These are phyloP conservation scores for Russula emetica DNA, from an alignment of 768 basidiomycete genomes.

Conservation along the genomic window DNA sequence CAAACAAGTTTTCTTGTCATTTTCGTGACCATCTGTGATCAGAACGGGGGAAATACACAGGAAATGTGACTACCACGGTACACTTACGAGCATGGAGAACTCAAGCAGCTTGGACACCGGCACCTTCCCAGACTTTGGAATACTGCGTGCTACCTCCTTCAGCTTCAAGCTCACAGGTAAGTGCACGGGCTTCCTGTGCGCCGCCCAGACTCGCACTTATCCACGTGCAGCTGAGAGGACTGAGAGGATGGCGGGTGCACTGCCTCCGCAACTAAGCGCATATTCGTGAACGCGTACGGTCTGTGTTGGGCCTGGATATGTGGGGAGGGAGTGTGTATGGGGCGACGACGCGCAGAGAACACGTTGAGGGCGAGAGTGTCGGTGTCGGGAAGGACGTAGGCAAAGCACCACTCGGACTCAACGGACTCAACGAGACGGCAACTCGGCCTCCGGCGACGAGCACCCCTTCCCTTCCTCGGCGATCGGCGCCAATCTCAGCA, in stretches of 20 bases:
- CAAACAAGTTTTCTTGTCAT: too few relatives aligned
- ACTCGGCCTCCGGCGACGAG: too few relatives aligned
- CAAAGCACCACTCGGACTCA: slow-evolving; percentile 27
- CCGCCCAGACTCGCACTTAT: slow-evolving; percentile 66
- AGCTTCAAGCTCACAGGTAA: slow-evolving; percentile 59
- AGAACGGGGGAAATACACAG: too few relatives aligned
- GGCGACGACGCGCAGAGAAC: slow-evolving; percentile 73
- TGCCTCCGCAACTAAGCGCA: slow-evolving; percentile 61
- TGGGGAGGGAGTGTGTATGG: slow-evolving; percentile 59
- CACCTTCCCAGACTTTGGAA: slow-evolving; percentile 67
- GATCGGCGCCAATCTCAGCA: too few relatives aligned
- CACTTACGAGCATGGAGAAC: slow-evolving; percentile 64
- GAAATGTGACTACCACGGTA: too few relatives aligned
- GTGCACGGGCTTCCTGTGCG: slow-evolving; percentile 60
- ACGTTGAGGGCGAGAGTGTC: slow-evolving; percentile 18
- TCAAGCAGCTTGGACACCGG: slow-evolving; percentile 78
- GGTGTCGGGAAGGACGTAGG: slow-evolving; percentile 29
- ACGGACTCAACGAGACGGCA: too few relatives aligned
- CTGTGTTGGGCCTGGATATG: slow-evolving; percentile 53
- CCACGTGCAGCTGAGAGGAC: slow-evolving; percentile 64
- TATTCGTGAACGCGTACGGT: slow-evolving; percentile 72
- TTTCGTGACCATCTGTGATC: too few relatives aligned
- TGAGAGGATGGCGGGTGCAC: slow-evolving; percentile 64
- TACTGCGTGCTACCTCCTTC: slow-evolving; percentile 67
- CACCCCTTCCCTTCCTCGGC: too few relatives aligned